Evolutionary conservation across 306 rosid species (phyloP).

Genomic region (Rosa persica): DNA sequence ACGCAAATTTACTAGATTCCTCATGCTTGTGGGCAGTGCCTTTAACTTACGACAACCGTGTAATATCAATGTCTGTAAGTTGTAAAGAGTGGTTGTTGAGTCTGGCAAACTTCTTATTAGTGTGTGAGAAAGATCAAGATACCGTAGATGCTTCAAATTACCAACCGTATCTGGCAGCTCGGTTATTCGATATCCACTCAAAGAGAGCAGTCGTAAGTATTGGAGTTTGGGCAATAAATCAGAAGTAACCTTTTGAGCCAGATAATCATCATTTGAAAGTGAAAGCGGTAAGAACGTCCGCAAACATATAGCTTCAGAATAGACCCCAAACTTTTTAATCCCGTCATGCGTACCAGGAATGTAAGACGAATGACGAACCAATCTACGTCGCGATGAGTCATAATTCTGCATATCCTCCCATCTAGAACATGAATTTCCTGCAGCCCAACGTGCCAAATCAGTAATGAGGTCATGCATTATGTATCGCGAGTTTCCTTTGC

Average conservation of each 20-base stretch:
- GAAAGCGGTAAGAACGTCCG: neutral
- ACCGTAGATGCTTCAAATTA: constrained; percentile 17
- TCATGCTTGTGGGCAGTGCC: neutral
- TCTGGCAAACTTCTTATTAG: neutral
- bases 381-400: neutral
- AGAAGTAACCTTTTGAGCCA: neutral
- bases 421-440: neutral
- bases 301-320: neutral
- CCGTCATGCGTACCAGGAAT: fast-evolving
- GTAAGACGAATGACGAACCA: neutral
- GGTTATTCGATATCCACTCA: neutral
- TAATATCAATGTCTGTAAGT: constrained; percentile 7
- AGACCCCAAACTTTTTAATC: neutral
- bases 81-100: constrained; percentile 12
- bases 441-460: constrained; percentile 15
- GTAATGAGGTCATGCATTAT: constrained; percentile 31
- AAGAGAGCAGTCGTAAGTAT: constrained; percentile 1
- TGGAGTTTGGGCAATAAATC: neutral
- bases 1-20: constrained; percentile 1
- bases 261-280: neutral
- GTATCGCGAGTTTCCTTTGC: neutral
- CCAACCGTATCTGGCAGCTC: neutral
- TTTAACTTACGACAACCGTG: neutral
- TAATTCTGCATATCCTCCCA: neutral
- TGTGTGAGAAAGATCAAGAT: neutral